Evolutionary conservation across 768 basidiomycete species (phyloP).

Genomic region (Tricholomella constricta): DNA sequence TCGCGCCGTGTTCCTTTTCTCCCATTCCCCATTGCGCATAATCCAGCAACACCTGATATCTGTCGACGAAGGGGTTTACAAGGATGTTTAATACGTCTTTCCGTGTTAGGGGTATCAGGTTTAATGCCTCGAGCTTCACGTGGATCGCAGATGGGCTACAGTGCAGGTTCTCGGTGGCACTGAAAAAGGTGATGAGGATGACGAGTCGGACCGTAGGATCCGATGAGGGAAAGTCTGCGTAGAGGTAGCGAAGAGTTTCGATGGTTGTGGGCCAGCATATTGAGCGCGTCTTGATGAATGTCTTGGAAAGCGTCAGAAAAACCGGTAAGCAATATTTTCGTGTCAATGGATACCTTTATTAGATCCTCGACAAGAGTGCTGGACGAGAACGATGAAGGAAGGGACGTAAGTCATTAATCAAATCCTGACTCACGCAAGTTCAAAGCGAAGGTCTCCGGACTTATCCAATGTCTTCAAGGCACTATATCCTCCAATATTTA

Average conservation of each 20-base stretch:
- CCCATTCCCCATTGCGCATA: constrained; percentile 45
- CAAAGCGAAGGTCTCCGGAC: constrained; percentile 65
- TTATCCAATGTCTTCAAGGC: constrained; percentile 71
- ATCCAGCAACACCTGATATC: constrained; percentile 49
- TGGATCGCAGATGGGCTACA: constrained; percentile 37
- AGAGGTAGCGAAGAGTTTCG: constrained; percentile 61
- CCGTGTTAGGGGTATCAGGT: constrained; percentile 55
- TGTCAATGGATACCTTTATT: constrained; percentile 51
- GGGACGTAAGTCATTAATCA: background rate
- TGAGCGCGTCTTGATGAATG: constrained; percentile 70
- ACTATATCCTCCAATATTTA: constrained; percentile 67
- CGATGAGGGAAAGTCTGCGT: constrained; percentile 63
- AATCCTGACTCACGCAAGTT: constrained; percentile 51
- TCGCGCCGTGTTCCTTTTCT: constrained; percentile 33
- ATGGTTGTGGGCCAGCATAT: constrained; percentile 52
- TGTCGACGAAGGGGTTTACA: constrained; percentile 70
- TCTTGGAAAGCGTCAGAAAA: constrained; percentile 38
- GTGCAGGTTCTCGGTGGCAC: constrained; percentile 37
- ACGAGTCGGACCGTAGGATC: constrained; percentile 67
- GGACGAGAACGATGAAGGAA: constrained; percentile 10
- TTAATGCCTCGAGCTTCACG: constrained; percentile 55
- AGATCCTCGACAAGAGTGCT: constrained; percentile 63
- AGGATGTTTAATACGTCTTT: constrained; percentile 65
- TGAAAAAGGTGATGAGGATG: constrained; percentile 71
- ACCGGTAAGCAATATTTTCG: constrained; percentile 3